Percentiles rank a stretch among this genome's conserved stretches.
Conservation (phyloP, 352 stramenopile genomes). For the Pythium aquatile region DNA sequence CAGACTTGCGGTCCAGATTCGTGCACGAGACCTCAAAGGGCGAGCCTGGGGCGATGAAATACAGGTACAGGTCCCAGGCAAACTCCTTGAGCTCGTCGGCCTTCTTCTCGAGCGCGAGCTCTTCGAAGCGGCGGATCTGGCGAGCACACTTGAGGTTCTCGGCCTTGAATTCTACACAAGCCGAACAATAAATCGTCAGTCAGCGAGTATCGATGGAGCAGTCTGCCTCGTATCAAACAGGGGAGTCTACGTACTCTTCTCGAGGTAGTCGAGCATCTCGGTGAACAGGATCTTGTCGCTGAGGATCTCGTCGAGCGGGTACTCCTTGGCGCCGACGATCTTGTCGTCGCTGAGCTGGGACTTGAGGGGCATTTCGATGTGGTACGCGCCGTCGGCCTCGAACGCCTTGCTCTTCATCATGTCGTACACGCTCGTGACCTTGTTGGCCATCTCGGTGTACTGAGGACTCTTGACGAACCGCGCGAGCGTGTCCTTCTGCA, state of each 20-base stretch:
- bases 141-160: constrained; percentile 84
- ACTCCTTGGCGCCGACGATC: constrained; percentile 46
- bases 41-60: constrained; percentile 74
- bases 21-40: constrained; percentile 83
- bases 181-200: background rate
- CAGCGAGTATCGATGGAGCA: background rate
- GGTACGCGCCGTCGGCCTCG: constrained; percentile 66
- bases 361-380: constrained; percentile 55
- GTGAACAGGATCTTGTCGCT: constrained; percentile 78
- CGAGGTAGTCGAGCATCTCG: constrained; percentile 85
- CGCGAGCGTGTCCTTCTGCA: constrained; percentile 79
- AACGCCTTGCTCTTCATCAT: constrained; percentile 67
- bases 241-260: constrained; percentile 57
- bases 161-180: constrained; percentile 68
- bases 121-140: constrained; percentile 77
- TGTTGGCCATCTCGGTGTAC: constrained; percentile 75
- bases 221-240: too few species aligned
- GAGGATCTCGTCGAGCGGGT: constrained; percentile 80
- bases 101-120: constrained; percentile 68
- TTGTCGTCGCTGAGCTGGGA: constrained; percentile 62
- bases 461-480: constrained; percentile 77
- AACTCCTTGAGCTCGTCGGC: constrained; percentile 77
- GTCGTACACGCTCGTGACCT: constrained; percentile 48
- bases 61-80: constrained; percentile 79
- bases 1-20: constrained; percentile 77